Base-by-base conservation (phyloP, 345 rosid genomes). In the Turnera subulata region DNA sequence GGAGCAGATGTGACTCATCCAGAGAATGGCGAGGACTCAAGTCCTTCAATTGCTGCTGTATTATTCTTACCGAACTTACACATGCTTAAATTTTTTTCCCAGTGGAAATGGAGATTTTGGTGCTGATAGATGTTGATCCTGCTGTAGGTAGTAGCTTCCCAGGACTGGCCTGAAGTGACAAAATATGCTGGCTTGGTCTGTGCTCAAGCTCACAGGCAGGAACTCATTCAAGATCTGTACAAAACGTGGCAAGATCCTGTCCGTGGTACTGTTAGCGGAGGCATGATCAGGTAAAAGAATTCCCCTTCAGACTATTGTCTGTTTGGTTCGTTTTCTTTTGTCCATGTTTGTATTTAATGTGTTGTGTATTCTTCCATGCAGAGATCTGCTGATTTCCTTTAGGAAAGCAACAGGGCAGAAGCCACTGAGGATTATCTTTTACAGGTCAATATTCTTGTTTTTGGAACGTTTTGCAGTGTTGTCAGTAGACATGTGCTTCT, bases 121-220 rank as follows among this genome's bases (percentile, higher is more conserved):
- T 66, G 50, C 52, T 72, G 44, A 71, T 56, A 35, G 18, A 35
- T 56, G 15, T 26, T 48, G 60, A 21, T 65, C 60, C 21, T 33
- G 43, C 33, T 77, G 55, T 68, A 93, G 99, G 99, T 93, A 33
- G 99, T 93, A 58, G 99, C 99, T 63, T 93, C 99, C 44, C 99
- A 93, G 68, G 99, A 93, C 71, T 93, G 99, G 99, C 99, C 99
- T 43, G 99, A 93, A 80, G 99, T 93, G 50, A 93, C 99, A 26
- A 93, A 93, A 65, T 93, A 93, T 57, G 99, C 97, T 0, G 99
- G 99, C 61, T 69, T 93, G 25, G 99, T 93, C 53, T 93, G 99
- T 75, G 97, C 99, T 71, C 99, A 93, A 81, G 96, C 99, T 82
- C 99, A 90, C 67, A 73, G 99, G 43, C 96, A 93, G 70, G 99